Conservation (phyloP, 345 rosid genomes). For the Eucalyptus curtisii region DNA sequence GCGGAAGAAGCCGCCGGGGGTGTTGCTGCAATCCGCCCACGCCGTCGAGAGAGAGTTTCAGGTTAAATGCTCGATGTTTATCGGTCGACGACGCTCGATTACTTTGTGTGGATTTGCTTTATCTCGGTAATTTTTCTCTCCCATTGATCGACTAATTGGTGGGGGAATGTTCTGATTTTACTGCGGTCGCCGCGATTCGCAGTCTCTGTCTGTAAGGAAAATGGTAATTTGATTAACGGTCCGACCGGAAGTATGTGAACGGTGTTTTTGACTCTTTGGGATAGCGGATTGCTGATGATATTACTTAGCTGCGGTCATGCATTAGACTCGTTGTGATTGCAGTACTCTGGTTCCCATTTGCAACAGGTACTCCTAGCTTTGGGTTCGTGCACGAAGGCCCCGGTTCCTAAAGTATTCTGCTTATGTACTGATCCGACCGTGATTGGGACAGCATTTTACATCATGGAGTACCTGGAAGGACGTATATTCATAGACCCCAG, state of each 20-base stretch:
- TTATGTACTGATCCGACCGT: slow-evolving; percentile 57
- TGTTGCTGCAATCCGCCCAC: slow-evolving; percentile 77
- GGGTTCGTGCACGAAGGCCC: slow-evolving; percentile 68
- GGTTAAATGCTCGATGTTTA: slow-evolving; percentile 6
- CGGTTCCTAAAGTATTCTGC: slow-evolving; percentile 80
- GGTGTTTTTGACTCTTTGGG: neutral
- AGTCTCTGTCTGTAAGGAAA: neutral
- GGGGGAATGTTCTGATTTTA: neutral
- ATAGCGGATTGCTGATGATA: neutral
- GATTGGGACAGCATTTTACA: slow-evolving; percentile 85
- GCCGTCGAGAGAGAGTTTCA: slow-evolving; percentile 87
- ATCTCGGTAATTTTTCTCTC: neutral
- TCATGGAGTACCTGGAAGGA: slow-evolving; percentile 95
- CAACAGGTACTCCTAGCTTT: slow-evolving; percentile 69
- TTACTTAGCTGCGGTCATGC: neutral
- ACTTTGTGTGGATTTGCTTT: neutral
- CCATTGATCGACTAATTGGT: neutral
- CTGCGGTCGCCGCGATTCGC: neutral
- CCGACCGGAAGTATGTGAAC: neutral
- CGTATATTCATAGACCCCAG: slow-evolving; percentile 66
- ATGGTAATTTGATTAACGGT: neutral
- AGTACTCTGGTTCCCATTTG: neutral
- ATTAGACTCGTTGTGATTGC: neutral
- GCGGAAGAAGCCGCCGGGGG: slow-evolving; percentile 95
- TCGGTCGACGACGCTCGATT: neutral